phyloP scores from a whole-genome alignment of 139 green algal species.

The Parachlorella kessleri region DNA sequence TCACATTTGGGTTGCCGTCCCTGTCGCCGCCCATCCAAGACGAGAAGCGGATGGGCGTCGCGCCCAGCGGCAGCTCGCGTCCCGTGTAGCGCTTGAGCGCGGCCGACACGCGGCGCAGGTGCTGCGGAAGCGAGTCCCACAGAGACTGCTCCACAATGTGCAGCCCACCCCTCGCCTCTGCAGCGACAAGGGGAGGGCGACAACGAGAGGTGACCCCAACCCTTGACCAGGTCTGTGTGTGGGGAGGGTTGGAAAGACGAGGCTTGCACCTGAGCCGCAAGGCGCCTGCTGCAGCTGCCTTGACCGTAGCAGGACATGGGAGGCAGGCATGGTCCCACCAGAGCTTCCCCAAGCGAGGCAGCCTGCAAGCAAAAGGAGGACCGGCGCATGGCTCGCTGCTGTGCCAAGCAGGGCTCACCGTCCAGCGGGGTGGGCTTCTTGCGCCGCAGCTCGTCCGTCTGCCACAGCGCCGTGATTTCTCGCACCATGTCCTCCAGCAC shows the following conservation, averaged over 20 bases:
- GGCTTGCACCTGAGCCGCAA: no score
- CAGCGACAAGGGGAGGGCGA: not conserved
- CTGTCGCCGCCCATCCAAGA: conserved; percentile 98
- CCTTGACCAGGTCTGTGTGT: no score
- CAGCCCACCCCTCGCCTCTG: conserved; percentile 92
- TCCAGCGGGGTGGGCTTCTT: conserved; percentile 90
- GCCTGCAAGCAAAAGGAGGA: no score
- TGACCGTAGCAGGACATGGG: no score
- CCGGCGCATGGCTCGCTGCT: no score
- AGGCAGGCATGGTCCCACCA: no score
- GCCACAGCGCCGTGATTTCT: conserved; percentile 88
- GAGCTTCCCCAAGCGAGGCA: no score
- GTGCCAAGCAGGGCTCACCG: no score
- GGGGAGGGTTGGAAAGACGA: no score
- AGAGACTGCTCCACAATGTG: conserved; percentile 95
- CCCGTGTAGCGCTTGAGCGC: conserved; percentile 86
- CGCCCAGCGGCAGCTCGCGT: conserved; percentile 78
- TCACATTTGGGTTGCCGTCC: conserved; percentile 96
- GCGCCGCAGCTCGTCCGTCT: conserved; percentile 94
- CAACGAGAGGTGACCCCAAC: not conserved
- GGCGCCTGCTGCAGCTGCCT: no score
- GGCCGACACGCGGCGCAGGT: conserved; percentile 77
- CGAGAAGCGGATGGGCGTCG: conserved; percentile 71
- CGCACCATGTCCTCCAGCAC: conserved; percentile 69
- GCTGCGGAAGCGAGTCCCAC: conserved; percentile 83